phyloP scores from a whole-genome alignment of 2,329 filamentous ascomycete species.

The Beauveria medogensis region DNA sequence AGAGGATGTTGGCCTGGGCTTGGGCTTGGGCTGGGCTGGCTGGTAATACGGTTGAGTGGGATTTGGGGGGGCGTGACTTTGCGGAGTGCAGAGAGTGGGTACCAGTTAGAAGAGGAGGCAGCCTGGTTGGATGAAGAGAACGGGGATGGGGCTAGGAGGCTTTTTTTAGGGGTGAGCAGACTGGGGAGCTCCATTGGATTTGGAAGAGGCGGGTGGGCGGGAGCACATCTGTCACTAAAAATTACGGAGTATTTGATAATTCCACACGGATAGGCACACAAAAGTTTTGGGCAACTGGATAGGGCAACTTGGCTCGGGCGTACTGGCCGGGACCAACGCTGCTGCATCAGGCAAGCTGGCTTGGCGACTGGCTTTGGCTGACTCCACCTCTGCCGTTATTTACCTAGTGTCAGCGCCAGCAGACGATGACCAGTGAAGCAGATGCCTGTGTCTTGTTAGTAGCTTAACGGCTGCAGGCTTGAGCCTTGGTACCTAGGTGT shows the following conservation, averaged over 20 bases:
- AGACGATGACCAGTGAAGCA: neutral
- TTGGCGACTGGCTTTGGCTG: neutral
- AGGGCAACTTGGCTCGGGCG: neutral
- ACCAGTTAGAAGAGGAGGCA: neutral
- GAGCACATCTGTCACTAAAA: neutral
- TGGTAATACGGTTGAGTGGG: neutral
- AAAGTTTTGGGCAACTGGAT: too few species aligned
- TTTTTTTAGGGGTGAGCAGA: neutral
- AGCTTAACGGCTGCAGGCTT: too few species aligned
- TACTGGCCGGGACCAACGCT: too few species aligned
- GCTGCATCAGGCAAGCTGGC: too few species aligned
- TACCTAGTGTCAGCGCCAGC: neutral
- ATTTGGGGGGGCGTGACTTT: constrained; percentile 4
- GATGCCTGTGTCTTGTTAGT: too few species aligned
- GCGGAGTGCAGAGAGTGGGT: constrained; percentile 10
- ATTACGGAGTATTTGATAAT: neutral
- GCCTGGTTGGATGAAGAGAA: neutral
- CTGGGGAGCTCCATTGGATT: neutral
- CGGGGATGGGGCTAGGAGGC: neutral
- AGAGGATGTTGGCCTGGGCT: neutral
- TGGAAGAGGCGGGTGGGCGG: neutral
- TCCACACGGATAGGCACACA: too few species aligned
- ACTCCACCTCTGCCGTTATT: neutral
- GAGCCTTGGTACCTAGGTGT: too few species aligned
- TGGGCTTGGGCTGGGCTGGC: neutral